A percentile compares a stretch with the other conserved stretches of the same genome.
Conservation (phyloP, 2,329 filamentous ascomycete species). For the Xylaria arbuscula region DNA sequence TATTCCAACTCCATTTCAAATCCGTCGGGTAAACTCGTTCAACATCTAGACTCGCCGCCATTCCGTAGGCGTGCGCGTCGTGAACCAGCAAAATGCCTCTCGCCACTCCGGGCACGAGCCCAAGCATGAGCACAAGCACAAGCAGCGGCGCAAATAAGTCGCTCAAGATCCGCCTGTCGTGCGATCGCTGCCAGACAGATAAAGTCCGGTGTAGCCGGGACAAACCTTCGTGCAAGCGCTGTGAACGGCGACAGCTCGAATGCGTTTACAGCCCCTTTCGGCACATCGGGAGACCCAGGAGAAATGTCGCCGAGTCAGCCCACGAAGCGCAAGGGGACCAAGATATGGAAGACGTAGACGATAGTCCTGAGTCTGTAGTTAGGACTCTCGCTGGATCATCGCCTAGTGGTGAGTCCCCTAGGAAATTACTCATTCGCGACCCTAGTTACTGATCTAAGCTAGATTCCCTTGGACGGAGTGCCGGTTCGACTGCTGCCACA, state of each 20-base stretch:
- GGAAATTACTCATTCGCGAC: not conserved
- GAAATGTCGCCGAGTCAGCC: not conserved
- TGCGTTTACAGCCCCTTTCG: constrained; percentile 14
- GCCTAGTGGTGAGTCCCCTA: not conserved
- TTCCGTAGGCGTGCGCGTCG: no score
- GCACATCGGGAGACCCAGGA: not conserved
- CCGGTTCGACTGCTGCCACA: not conserved
- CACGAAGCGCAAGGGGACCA: not conserved
- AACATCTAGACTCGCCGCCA: no score
- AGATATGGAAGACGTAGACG: not conserved
- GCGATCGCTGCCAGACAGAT: constrained; percentile 10
- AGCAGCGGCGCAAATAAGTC: not conserved
- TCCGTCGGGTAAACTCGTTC: no score
- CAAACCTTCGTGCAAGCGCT: constrained; percentile 14
- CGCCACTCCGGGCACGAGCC: no score
- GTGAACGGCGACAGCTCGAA: not conserved
- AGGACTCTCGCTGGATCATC: not conserved
- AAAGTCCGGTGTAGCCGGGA: constrained; percentile 21
- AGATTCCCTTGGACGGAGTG: not conserved
- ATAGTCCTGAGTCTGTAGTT: not conserved
- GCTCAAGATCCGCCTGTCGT: constrained; percentile 13
- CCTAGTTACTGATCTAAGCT: not conserved
- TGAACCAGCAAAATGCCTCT: no score
- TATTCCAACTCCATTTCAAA: no score
- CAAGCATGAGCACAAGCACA: no score